Evolutionary conservation across 106 monocot species (phyloP).

Genomic region (Narthecium ossifragum): DNA sequence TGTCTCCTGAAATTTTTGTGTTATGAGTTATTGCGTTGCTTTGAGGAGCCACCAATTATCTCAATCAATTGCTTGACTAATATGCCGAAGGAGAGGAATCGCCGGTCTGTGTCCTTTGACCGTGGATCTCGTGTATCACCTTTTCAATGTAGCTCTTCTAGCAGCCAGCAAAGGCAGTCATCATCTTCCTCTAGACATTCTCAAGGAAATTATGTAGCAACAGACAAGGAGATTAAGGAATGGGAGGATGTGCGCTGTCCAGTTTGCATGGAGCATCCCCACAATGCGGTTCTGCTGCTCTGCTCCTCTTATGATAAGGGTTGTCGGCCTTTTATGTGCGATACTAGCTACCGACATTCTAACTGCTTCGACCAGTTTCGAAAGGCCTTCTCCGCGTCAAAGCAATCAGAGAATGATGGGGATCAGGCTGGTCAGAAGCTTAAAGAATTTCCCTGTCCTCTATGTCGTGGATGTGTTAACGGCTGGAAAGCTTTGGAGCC

Average conservation of each 20-base stretch:
- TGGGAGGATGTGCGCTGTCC: slow-evolving; percentile 85
- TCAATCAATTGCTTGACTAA: no score
- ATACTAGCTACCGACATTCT: slow-evolving; percentile 89
- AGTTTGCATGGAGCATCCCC: slow-evolving; percentile 94
- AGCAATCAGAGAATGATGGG: slow-evolving; percentile 6
- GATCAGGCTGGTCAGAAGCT: slow-evolving; percentile 9
- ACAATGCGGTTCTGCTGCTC: slow-evolving; percentile 86
- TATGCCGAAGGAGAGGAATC: slow-evolving; percentile 82
- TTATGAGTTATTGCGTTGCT: no score
- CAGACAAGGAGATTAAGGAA: slow-evolving; percentile 36
- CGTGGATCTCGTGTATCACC: slow-evolving; percentile 40
- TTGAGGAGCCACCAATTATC: no score
- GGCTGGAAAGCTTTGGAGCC: slow-evolving; percentile 39
- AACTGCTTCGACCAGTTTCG: slow-evolving; percentile 90
- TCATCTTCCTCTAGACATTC: slow-evolving; percentile 23
- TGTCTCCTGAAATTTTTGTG: no score
- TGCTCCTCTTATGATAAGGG: slow-evolving; percentile 73
- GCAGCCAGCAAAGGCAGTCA: slow-evolving; percentile 6
- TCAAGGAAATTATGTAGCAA: neutral
- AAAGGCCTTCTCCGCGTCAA: slow-evolving; percentile 36
- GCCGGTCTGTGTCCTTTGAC: slow-evolving; percentile 52
- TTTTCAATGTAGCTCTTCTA: slow-evolving; percentile 27
- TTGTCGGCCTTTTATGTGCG: slow-evolving; percentile 85
- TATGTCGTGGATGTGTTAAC: slow-evolving; percentile 65
- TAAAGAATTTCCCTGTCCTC: slow-evolving; percentile 47